Base-by-base conservation (phyloP, 805 yeast species). In the Kluyveromyces nonfermentans region DNA sequence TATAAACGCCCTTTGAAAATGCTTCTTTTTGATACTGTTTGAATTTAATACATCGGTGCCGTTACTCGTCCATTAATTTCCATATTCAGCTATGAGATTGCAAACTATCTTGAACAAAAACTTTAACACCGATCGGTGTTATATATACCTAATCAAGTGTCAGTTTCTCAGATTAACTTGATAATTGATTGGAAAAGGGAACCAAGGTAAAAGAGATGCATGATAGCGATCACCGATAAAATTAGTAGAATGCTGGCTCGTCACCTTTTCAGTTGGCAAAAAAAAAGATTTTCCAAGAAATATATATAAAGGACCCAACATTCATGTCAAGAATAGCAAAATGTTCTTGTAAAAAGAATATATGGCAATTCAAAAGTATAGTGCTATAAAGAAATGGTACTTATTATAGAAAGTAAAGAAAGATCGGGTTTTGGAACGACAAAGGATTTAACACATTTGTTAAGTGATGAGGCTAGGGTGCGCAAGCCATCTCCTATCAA, bases 401-500 rank as follows among this genome's bases (percentile, higher is more conserved):
- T 14, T 25, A 25, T 10, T 10, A 25, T 25, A 10, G 30, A 14
- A 4, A 25, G 14, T 10, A 25, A 10, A 10, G 7, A 6, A 25
- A 14, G 9, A 25, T 25, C 9, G 14, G 7, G 30, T 2, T 10
- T 25, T 10, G 30, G 12, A 4, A 6, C 9, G 30, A 35, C 83
- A 28, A 75, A 77, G 59, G 85, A 83, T 57, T 69, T 85, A 49
- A 50, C 71, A 18, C 82, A 81, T 62, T 70, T 73, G 46, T 70
- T 67, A 77, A 25, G 77, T 87, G 62, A 43, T 10, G 54, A 50
- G 36, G 45, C 52, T 8, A 35, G 41, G 31, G 22, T 38, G n/a
- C 39, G 54, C 32, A 63, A 70, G 34, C 71, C 75, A 31, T 82
- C 90, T 5, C 75, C 80, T 7, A 72, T 85, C 58, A 85, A 85